phyloP scores from a whole-genome alignment of 139 green algal genomes.

The Chlamydomonas sp. region DNA sequence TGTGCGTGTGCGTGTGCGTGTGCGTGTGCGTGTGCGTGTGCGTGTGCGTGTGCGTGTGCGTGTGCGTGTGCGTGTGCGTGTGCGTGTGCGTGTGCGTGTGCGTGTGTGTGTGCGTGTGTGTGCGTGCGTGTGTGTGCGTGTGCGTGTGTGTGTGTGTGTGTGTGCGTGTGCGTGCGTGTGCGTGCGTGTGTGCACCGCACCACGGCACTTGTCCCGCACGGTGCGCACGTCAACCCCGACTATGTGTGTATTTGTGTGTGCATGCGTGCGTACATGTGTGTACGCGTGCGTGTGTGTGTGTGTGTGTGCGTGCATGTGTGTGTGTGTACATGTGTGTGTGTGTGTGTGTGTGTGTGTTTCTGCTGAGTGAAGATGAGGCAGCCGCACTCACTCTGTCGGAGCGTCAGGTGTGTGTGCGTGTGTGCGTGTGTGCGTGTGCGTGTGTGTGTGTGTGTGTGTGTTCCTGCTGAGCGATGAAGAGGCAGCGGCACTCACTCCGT shows the following conservation, averaged over 20 bases:
- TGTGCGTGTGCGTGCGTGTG: background rate
- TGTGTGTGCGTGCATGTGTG: background rate
- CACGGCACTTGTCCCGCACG: too few species aligned
- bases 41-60: too few species aligned
- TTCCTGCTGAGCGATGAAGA: too few species aligned
- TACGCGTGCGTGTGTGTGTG: background rate
- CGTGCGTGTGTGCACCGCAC: too few species aligned
- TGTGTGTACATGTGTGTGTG: background rate
- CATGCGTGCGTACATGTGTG: background rate
- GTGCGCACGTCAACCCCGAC: too few species aligned
- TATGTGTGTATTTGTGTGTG: too few species aligned
- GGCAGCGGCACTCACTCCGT: too few species aligned
- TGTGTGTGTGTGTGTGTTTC: background rate
- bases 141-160: background rate
- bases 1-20: background rate
- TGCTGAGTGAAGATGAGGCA: slow-evolving; percentile 9
- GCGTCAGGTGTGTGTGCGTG: background rate
- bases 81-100: background rate
- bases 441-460: background rate
- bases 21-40: background rate
- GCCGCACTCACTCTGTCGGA: too few species aligned
- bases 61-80: too few species aligned
- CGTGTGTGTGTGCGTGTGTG: too few species aligned
- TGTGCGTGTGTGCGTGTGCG: background rate
- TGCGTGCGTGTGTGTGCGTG: too few species aligned